These are phyloP conservation scores for Wickerhamiella nectarea DNA, from an alignment of 805 yeast species.

Conservation along the genomic window DNA sequence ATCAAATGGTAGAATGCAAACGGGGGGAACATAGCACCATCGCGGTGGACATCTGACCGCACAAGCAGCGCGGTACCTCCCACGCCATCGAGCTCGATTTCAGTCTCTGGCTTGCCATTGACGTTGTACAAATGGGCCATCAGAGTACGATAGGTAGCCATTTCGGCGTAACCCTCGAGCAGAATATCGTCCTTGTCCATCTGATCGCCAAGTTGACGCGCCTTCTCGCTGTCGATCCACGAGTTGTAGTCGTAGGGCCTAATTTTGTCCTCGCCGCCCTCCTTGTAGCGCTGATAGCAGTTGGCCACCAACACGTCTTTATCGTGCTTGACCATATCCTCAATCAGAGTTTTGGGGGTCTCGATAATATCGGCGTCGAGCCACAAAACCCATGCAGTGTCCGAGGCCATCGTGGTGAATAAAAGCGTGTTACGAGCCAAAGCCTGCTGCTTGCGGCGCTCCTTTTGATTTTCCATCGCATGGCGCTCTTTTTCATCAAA, in stretches of 20 bases:
- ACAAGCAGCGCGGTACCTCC: conserved; percentile 96
- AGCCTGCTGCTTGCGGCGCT: conserved; percentile 83
- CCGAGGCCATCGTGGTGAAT: conserved; percentile 77
- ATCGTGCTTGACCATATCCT: conserved; percentile 75
- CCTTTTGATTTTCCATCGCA: conserved; percentile 72
- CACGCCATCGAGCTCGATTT: conserved; percentile 87
- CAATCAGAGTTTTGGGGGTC: conserved; percentile 67
- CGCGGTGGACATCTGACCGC: conserved; percentile 95
- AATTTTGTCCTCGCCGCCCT: conserved; percentile 42
- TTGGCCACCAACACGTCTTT: conserved; percentile 85
- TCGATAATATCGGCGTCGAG: conserved; percentile 89
- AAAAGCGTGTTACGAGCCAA: conserved; percentile 83
- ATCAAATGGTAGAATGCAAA: conserved; percentile 94
- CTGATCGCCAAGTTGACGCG: conserved; percentile 53
- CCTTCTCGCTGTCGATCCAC: conserved; percentile 67
- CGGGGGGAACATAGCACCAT: conserved; percentile 99
- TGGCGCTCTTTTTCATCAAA: conserved; percentile 84
- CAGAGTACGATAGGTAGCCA: conserved; percentile 86
- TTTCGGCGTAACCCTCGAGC: conserved; percentile 86
- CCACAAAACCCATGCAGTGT: conserved; percentile 94
- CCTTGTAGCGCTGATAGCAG: conserved; percentile 69
- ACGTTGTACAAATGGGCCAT: conserved; percentile 81
- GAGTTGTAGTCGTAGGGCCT: conserved; percentile 93
- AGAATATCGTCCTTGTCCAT: conserved; percentile 82
- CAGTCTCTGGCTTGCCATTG: conserved; percentile 47